Percentiles rank a stretch among this genome's conserved stretches.
Evolutionary conservation across 495 filamentous ascomycete species (phyloP).

Genomic region (Trypethelium eluteriae): DNA sequence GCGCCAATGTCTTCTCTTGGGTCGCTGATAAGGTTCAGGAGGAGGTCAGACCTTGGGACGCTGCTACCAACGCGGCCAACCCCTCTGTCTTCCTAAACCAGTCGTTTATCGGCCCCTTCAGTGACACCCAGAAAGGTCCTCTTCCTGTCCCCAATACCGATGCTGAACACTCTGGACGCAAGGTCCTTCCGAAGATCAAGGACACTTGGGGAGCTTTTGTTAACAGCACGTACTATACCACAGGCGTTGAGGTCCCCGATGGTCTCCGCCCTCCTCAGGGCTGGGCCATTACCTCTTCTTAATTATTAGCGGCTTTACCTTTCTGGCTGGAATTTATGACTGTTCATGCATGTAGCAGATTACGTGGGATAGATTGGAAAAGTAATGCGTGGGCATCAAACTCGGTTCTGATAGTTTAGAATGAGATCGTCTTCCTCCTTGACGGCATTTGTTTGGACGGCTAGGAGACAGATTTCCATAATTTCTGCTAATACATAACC

Average conservation of each 20-base stretch:
- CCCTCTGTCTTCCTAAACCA: conserved; percentile 29
- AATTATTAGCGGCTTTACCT: neutral
- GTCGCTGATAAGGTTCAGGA: conserved; percentile 31
- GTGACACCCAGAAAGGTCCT: conserved; percentile 22
- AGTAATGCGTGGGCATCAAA: no score
- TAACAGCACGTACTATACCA: conserved; percentile 24
- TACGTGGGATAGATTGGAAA: neutral
- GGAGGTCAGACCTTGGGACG: conserved; percentile 23
- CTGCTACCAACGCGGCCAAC: conserved; percentile 19
- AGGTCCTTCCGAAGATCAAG: conserved; percentile 23
- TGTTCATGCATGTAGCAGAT: no score
- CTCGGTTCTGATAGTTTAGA: no score
- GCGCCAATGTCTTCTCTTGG: conserved; percentile 33
- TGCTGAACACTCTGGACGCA: conserved; percentile 22
- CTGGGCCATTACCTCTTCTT: conserved; percentile 15
- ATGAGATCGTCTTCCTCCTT: no score
- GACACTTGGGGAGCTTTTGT: conserved; percentile 23
- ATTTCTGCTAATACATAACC: neutral
- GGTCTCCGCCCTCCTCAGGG: conserved; percentile 29
- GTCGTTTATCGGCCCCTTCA: conserved; percentile 31
- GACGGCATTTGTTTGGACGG: no score
- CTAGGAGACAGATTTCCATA: neutral
- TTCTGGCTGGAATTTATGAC: neutral
- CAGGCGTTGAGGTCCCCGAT: conserved; percentile 30
- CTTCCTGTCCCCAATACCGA: conserved; percentile 31